Percentiles rank a stretch among this genome's conserved stretches.
Conservation (phyloP, 2,329 filamentous ascomycete genomes). For the Setomelanomma holmii region DNA sequence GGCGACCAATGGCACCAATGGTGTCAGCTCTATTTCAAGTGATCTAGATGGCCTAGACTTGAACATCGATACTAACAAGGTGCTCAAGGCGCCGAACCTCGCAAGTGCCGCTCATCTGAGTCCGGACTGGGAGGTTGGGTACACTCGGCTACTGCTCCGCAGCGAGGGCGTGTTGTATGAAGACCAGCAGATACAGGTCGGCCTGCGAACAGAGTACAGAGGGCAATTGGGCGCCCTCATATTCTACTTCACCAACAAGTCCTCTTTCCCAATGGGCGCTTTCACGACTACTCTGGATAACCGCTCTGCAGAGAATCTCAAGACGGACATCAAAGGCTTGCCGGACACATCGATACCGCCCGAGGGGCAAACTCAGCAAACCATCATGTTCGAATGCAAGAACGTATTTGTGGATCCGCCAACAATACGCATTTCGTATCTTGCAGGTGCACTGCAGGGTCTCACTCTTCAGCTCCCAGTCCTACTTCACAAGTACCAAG, state of each 20-base stretch:
- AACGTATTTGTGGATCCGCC: slow-evolving; percentile 82
- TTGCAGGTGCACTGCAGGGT: slow-evolving; percentile 91
- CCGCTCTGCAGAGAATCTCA: slow-evolving; percentile 69
- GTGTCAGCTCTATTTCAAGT: slow-evolving; percentile 60
- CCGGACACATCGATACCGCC: slow-evolving; percentile 82
- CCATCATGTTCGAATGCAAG: slow-evolving; percentile 91
- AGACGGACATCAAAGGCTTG: slow-evolving; percentile 85
- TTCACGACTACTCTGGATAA: slow-evolving; percentile 95
- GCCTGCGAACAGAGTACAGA: slow-evolving; percentile 90
- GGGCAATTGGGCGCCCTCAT: slow-evolving; percentile 96
- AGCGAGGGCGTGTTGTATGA: slow-evolving; percentile 92
- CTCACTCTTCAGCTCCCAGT: slow-evolving; percentile 90
- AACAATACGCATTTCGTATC: slow-evolving; percentile 91
- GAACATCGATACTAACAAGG: slow-evolving; percentile 64
- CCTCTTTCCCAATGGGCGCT: slow-evolving; percentile 80
- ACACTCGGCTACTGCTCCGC: slow-evolving; percentile 78
- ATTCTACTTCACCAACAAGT: slow-evolving; percentile 95
- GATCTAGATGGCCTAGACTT: slow-evolving; percentile 83
- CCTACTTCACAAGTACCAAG: slow-evolving; percentile 94
- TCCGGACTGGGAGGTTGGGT: slow-evolving; percentile 92
- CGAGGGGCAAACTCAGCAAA: slow-evolving; percentile 84
- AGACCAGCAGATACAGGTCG: slow-evolving; percentile 91
- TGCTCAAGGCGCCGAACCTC: slow-evolving; percentile 77
- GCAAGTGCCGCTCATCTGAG: slow-evolving; percentile 92
- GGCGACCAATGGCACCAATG: slow-evolving; percentile 53